Evolutionary conservation across 225 moss, liverwort and hornwort genomes (phyloP).

Genomic region (Asterella californica): DNA sequence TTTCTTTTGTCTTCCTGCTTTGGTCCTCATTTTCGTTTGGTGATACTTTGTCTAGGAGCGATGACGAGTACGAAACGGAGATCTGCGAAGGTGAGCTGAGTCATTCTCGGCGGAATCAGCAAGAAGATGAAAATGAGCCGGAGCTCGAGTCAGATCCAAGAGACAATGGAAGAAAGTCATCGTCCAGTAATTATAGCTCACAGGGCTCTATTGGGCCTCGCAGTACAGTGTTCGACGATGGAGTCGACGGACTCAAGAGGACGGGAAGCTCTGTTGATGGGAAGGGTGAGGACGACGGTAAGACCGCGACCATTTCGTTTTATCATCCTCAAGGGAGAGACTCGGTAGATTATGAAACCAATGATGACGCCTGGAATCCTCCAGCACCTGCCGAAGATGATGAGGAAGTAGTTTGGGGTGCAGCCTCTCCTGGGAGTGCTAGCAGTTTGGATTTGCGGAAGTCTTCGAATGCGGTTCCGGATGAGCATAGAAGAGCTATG

Average conservation of each 20-base stretch:
- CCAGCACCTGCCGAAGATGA: conserved; percentile 63
- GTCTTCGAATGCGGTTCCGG: conserved; percentile 19
- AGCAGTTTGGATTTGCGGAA: conserved; percentile 65
- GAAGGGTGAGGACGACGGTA: conserved; percentile 15
- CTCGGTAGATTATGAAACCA: conserved; percentile 66
- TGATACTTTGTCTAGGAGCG: conserved; percentile 44
- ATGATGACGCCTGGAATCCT: conserved; percentile 71
- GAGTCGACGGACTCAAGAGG: conserved; percentile 50
- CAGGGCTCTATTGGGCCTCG: conserved; percentile 50
- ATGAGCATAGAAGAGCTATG: conserved; percentile 67
- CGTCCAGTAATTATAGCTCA: conserved; percentile 46
- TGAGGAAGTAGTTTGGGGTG: conserved; percentile 51
- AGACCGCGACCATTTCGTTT: background rate
- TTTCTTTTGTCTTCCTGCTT: background rate
- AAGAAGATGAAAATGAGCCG: conserved; percentile 55
- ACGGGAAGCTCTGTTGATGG: conserved; percentile 25
- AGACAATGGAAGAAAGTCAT: conserved; percentile 51
- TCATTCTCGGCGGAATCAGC: conserved; percentile 7
- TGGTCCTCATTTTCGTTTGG: conserved; percentile 1
- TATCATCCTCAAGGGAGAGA: background rate
- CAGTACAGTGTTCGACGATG: conserved; percentile 48
- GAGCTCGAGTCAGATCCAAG: conserved; percentile 46
- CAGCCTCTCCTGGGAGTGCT: conserved; percentile 68
- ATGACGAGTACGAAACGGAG: conserved; percentile 59
- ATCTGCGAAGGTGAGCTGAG: conserved; percentile 20